Evolutionary conservation across 1,284 basidiomycete species (phyloP).

Genomic region (Farysia itapuensis): DNA sequence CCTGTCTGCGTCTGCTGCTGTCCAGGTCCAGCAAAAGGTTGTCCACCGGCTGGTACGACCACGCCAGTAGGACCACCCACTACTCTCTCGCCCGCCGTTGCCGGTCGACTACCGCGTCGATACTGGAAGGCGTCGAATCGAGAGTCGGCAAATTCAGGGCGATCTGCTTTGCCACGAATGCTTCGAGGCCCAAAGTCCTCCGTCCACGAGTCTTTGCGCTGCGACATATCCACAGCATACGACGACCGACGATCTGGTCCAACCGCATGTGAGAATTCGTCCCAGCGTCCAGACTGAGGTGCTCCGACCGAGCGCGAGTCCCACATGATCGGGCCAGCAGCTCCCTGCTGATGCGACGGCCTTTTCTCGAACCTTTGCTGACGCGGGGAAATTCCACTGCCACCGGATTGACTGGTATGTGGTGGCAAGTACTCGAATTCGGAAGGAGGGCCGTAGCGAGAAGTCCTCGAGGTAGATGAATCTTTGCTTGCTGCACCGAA

Average conservation of each 20-base stretch:
- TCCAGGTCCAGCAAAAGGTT: neutral
- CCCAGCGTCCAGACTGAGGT: neutral
- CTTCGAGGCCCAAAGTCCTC: neutral
- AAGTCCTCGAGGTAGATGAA: neutral
- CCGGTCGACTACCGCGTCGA: neutral
- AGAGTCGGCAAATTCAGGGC: neutral
- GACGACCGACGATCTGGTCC: conserved; percentile 10
- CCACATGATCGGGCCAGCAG: conserved; percentile 2
- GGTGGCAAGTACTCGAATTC: neutral
- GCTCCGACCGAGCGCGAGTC: conserved; percentile 4
- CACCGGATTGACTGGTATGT: conserved; percentile 12
- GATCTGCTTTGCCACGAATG: neutral
- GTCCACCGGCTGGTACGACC: neutral
- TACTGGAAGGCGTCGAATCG: neutral
- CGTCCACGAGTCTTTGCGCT: neutral
- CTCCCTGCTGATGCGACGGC: conserved; percentile 1
- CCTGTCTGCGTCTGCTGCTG: neutral
- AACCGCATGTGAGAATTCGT: neutral
- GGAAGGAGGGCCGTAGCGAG: conserved; percentile 1
- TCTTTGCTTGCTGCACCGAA: conserved; percentile 1
- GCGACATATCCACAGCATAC: conserved; percentile 1
- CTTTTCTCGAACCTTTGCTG: conserved; percentile 3
- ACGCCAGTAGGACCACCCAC: neutral
- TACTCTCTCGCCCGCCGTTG: neutral
- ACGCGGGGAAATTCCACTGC: conserved; percentile 10